Evolutionary conservation across 805 yeast species (phyloP).

Genomic region (Yarrowia sp.): DNA sequence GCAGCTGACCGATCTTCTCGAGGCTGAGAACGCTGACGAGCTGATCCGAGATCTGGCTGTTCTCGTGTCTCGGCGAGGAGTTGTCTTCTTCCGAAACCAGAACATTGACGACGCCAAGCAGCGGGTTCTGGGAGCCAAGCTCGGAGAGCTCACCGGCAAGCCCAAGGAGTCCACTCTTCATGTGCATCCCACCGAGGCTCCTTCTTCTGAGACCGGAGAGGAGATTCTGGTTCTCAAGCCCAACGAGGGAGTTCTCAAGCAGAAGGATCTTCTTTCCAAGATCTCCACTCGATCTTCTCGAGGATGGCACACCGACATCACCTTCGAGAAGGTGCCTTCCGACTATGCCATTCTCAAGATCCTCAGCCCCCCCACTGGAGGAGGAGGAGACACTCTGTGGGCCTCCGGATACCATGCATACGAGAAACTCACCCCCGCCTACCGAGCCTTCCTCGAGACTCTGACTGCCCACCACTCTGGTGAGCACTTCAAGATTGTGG

Average conservation of each 20-base stretch:
- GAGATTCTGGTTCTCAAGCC: constrained; percentile 41
- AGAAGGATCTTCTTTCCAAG: not conserved
- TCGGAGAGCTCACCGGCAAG: constrained; percentile 48
- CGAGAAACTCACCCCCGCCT: constrained; percentile 59
- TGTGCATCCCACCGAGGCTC: constrained; percentile 49
- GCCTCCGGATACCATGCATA: constrained; percentile 62
- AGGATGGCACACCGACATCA: constrained; percentile 78
- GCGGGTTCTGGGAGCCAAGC: constrained; percentile 45
- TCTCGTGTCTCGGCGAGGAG: constrained; percentile 57
- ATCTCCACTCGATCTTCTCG: constrained; percentile 39
- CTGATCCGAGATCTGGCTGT: constrained; percentile 56
- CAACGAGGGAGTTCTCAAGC: not conserved
- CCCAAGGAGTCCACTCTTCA: constrained; percentile 48
- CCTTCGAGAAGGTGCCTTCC: constrained; percentile 79
- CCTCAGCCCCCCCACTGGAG: constrained; percentile 62
- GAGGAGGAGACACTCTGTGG: constrained; percentile 62
- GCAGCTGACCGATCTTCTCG: constrained; percentile 45
- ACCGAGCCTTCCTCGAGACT: constrained; percentile 57
- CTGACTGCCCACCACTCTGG: constrained; percentile 44
- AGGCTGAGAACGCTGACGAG: constrained; percentile 44
- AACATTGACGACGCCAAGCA: constrained; percentile 49
- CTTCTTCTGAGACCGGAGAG: constrained; percentile 45
- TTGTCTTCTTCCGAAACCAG: constrained; percentile 59
- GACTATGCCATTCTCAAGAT: constrained; percentile 72
- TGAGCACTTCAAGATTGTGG: constrained; percentile 41